phyloP scores from a whole-genome alignment of 352 stramenopile genomes.

The Peronospora belbahrii region DNA sequence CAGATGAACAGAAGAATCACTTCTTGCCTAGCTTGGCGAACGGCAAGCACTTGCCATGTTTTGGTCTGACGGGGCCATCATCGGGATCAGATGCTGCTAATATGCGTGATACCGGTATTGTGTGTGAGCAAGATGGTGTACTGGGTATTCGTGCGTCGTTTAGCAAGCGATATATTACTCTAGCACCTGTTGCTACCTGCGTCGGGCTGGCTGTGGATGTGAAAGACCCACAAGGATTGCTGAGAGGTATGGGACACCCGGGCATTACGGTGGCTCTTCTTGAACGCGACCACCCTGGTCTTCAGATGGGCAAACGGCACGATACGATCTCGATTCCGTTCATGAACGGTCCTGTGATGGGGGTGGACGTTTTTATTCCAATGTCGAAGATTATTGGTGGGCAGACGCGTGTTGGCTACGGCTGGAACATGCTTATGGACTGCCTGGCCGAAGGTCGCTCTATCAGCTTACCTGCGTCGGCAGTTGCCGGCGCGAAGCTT shows the following conservation, averaged over 20 bases:
- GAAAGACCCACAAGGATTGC: constrained; percentile 90
- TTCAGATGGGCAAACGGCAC: constrained; percentile 93
- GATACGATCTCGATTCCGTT: constrained; percentile 94
- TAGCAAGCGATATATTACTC: constrained; percentile 98
- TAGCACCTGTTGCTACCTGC: constrained; percentile 94
- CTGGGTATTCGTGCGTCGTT: constrained; percentile 94
- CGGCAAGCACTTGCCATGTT: constrained; percentile 95
- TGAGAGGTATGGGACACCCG: constrained; percentile 89
- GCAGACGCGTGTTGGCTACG: constrained; percentile 93
- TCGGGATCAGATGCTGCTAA: constrained; percentile 92
- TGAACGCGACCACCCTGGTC: constrained; percentile 90
- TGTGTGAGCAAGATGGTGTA: constrained; percentile 91
- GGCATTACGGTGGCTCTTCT: constrained; percentile 96
- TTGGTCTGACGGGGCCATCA: constrained; percentile 92
- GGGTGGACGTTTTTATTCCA: constrained; percentile 96
- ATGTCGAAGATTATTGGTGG: constrained; percentile 97
- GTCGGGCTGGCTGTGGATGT: constrained; percentile 96
- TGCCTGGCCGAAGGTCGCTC: constrained; percentile 95
- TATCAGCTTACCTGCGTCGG: constrained; percentile 93
- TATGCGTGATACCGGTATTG: constrained; percentile 92
- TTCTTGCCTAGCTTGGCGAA: constrained; percentile 90
- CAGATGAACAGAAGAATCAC: constrained; percentile 93
- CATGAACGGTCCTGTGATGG: constrained; percentile 97
- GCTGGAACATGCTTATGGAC: constrained; percentile 99
- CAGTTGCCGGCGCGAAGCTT: constrained; percentile 86